phyloP scores from a whole-genome alignment of 805 yeast species.

The Komagataella ulmi region DNA sequence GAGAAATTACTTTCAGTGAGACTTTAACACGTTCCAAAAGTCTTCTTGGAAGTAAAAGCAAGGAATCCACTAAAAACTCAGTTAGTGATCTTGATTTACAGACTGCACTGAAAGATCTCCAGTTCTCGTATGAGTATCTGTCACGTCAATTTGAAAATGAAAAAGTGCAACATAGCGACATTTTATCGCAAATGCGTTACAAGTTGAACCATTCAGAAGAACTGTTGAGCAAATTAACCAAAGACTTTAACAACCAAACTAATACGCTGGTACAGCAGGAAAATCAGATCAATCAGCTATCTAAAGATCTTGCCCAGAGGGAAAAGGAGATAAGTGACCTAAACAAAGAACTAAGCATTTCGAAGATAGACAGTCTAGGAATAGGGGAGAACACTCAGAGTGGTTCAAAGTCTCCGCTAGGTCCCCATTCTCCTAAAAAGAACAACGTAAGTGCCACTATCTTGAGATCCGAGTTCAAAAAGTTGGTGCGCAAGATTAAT shows the following conservation, averaged over 20 bases:
- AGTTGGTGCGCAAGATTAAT: slow-evolving; percentile 47
- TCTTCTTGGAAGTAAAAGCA: not conserved
- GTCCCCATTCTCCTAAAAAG: slow-evolving; percentile 10
- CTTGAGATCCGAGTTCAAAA: slow-evolving; percentile 56
- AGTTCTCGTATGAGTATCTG: slow-evolving; percentile 58
- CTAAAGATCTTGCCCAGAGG: slow-evolving; percentile 16
- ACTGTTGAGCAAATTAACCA: slow-evolving; percentile 26
- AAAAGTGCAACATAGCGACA: slow-evolving; percentile 36
- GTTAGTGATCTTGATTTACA: not conserved
- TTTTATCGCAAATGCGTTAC: slow-evolving; percentile 38
- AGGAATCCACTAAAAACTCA: not conserved
- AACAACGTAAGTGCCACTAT: slow-evolving; percentile 31
- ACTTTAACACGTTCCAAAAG: not conserved
- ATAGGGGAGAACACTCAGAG: slow-evolving; percentile 6
- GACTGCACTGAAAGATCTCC: slow-evolving; percentile 52
- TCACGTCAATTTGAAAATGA: slow-evolving; percentile 59
- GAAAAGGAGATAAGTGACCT: slow-evolving; percentile 28
- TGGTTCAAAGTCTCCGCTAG: slow-evolving; percentile 9
- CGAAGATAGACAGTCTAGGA: slow-evolving; percentile 33
- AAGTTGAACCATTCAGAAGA: slow-evolving; percentile 39
- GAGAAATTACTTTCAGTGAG: not conserved
- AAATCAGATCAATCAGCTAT: slow-evolving; percentile 19
- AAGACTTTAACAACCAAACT: slow-evolving; percentile 21
- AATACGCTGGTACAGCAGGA: slow-evolving; percentile 21
- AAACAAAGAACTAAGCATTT: slow-evolving; percentile 27